Evolutionary conservation across 1,284 basidiomycete genomes (phyloP), one percentile per base, ranked within the genome.

Genomic region (Ceratobasidium sp.): DNA sequence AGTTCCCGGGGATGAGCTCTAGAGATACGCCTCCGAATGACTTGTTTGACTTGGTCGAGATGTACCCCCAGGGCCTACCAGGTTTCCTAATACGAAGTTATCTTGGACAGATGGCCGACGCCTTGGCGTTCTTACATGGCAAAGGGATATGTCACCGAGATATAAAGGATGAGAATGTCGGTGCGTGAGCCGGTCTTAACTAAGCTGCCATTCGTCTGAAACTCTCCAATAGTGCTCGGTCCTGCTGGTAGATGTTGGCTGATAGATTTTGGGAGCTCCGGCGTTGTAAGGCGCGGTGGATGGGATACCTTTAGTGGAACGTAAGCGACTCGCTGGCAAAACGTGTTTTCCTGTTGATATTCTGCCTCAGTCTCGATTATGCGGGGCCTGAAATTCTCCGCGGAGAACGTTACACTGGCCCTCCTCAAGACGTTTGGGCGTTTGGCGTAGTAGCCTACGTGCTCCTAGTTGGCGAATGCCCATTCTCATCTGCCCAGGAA

Each of bases 391-490:
- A 99, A 83, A 98, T 99, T 75, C 83, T 99, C 64, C 90, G 94
- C 24, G 97, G 97, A 11, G 95, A 98, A 80, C 89, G 94, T 76
- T 99, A 99, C 81, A 87, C 92, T 73, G 97, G 97, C 53, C 97
- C 96, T 81, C 95, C 97, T 81, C 96, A 98, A 83, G 97, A 99
- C 79, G 91, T 99, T 0, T 99, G 97, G 97, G 97, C 97, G 0
- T 92, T 98, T 74, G 97, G 97, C n/a, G 96, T 98, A 13, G 94
- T 99, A 19, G 94, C 92, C 13, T 99, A 96, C 81, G 98, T 99
- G 72, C 88, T 99, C 74, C 87, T 99, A 16, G 92, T 96, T 29
- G 97, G 97, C 24, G 95, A 98, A 84, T 98, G 95, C 79, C 96
- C 96, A 0, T 98, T 98, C 84, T 89, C 92, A 82, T 93, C 92